Percentiles rank a stretch among this genome's conserved stretches.
phyloP scores from a whole-genome alignment of 768 basidiomycete genomes.

The Mycena maculata region DNA sequence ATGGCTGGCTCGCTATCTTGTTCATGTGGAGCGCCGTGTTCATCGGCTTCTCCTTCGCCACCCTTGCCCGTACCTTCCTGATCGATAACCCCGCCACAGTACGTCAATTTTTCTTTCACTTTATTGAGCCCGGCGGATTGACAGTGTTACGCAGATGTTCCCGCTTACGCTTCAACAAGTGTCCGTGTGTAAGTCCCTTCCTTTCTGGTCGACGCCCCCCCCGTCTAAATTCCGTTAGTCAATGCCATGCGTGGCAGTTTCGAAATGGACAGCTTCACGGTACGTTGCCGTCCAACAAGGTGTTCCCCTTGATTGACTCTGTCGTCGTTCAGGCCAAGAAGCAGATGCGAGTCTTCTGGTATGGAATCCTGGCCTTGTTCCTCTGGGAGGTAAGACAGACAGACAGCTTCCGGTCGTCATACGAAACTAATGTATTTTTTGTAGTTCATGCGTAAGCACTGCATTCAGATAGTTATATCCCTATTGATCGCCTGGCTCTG shows the following conservation, averaged over 20 bases:
- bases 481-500: background rate
- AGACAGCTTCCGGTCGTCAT: no score
- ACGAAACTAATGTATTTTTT: slow-evolving; percentile 1
- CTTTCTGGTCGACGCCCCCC: background rate
- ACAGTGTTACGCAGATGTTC: slow-evolving; percentile 5
- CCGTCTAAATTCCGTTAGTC: slow-evolving; percentile 4
- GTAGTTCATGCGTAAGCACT: slow-evolving; percentile 37
- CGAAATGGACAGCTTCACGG: slow-evolving; percentile 31
- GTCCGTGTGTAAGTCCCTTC: slow-evolving; percentile 22
- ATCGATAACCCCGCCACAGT: slow-evolving; percentile 40
- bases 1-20: slow-evolving; percentile 41
- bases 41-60: slow-evolving; percentile 38
- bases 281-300: background rate
- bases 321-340: slow-evolving; percentile 29
- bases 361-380: slow-evolving; percentile 28
- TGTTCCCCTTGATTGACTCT: background rate
- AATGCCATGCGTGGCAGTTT: slow-evolving; percentile 33
- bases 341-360: slow-evolving; percentile 42
- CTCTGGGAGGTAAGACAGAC: slow-evolving; percentile 29
- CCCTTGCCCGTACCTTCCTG: slow-evolving; percentile 36
- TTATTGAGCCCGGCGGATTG: no score
- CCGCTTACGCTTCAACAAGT: slow-evolving; percentile 31
- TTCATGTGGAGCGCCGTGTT: slow-evolving; percentile 42
- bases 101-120: background rate
- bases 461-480: background rate